Percentiles rank a stretch among this genome's conserved stretches.
Conservation (phyloP, 2,329 filamentous ascomycete species). For the Ceratocystiopsis minuta region DNA sequence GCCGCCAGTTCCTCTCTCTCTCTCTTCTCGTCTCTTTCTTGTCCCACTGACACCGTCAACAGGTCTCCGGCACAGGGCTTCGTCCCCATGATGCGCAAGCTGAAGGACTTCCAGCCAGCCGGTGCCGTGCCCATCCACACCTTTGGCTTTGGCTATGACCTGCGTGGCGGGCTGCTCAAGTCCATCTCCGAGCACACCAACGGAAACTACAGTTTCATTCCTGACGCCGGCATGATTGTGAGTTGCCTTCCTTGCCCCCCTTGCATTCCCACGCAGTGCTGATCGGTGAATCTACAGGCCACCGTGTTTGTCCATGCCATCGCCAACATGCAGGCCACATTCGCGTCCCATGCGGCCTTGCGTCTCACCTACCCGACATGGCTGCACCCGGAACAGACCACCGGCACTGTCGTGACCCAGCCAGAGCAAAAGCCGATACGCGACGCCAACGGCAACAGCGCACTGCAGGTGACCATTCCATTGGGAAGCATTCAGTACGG, state of each 20-base stretch:
- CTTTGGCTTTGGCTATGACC: slow-evolving; percentile 33
- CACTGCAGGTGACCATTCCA: slow-evolving; percentile 17
- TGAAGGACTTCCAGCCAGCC: slow-evolving; percentile 9
- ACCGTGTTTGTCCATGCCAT: slow-evolving; percentile 45
- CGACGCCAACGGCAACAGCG: slow-evolving; percentile 1
- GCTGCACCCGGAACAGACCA: slow-evolving; percentile 22
- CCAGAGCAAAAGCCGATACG: slow-evolving; percentile 5
- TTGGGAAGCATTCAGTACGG: slow-evolving; percentile 40
- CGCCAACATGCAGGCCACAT: slow-evolving; percentile 42
- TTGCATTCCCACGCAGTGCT: not conserved
- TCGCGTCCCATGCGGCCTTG: slow-evolving; percentile 28
- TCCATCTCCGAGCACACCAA: slow-evolving; percentile 38
- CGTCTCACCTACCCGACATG: slow-evolving; percentile 20
- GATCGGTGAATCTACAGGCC: slow-evolving; percentile 10
- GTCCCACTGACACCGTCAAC: too few relatives aligned
- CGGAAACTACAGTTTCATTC: slow-evolving; percentile 43
- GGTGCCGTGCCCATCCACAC: slow-evolving; percentile 27
- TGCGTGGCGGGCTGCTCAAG: slow-evolving; percentile 36
- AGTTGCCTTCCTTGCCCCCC: slow-evolving; percentile 5
- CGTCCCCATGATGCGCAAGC: slow-evolving; percentile 30
- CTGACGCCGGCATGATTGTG: slow-evolving; percentile 42
- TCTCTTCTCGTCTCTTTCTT: too few relatives aligned
- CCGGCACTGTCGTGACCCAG: slow-evolving; percentile 19
- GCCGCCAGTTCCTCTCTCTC: too few relatives aligned
- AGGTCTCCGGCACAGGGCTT: slow-evolving; percentile 28